phyloP scores from a whole-genome alignment of 2,329 filamentous ascomycete species.

The Fusarium sp. region DNA sequence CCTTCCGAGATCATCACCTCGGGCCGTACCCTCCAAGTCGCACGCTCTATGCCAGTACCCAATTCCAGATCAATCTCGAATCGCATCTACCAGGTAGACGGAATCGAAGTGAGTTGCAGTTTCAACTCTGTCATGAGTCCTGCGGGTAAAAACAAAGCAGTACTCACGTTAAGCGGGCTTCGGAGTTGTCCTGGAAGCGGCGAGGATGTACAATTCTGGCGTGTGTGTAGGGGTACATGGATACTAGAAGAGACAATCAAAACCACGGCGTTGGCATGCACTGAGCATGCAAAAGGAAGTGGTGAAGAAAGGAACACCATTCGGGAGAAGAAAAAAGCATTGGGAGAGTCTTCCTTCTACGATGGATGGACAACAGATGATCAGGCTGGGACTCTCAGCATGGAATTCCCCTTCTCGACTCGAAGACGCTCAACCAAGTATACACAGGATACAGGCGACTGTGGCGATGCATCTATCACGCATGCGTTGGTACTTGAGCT shows the following conservation, averaged over 20 bases:
- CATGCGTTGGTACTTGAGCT: conserved; percentile 91
- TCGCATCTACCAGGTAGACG: conserved; percentile 85
- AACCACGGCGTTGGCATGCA: conserved; percentile 80
- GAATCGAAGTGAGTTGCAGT: conserved; percentile 84
- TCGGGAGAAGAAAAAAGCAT: conserved; percentile 68
- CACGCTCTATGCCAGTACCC: conserved; percentile 78
- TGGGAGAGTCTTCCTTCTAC: conserved; percentile 83
- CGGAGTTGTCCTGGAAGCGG: conserved; percentile 74
- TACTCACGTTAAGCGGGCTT: conserved; percentile 65
- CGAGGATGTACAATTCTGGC: conserved; percentile 79
- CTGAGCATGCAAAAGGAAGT: conserved; percentile 68
- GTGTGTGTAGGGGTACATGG: conserved; percentile 90
- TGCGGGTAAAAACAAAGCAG: conserved; percentile 73
- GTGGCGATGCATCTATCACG: conserved; percentile 80
- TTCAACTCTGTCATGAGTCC: conserved; percentile 86
- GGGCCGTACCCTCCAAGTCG: conserved; percentile 75
- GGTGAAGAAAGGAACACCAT: background rate
- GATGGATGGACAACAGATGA: conserved; percentile 84
- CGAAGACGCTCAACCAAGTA: conserved; percentile 61
- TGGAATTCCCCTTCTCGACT: conserved; percentile 75
- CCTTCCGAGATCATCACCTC: conserved; percentile 66
- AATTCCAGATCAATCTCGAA: conserved; percentile 80
- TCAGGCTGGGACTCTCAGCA: conserved; percentile 58
- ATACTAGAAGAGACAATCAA: conserved; percentile 87
- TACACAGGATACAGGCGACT: conserved; percentile 80